Evolutionary conservation across 2,329 filamentous ascomycete species (phyloP), one percentile per base, ranked within the genome.

Genomic region (Aspergillus aculeatus): DNA sequence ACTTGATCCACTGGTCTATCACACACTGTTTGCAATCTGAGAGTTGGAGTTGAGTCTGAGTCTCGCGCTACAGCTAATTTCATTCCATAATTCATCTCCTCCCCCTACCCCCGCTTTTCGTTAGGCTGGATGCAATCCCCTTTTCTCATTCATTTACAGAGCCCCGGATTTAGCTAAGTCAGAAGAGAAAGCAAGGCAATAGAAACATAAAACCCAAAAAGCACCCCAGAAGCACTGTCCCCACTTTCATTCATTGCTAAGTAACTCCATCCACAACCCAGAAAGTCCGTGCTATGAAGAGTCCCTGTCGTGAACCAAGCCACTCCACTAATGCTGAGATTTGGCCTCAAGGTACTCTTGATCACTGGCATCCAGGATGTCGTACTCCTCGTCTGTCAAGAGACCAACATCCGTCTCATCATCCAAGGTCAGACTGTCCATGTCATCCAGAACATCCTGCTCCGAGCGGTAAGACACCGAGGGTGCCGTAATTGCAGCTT

Each of bases 341-440:
- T 68, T 67, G 24, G 70, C 85, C 62, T 83, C 82, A 54, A 86
- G 75, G 66, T 84, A 89, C 74, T 98, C 94, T 75, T 96, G 91
- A 67, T 98, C 94, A 60, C 91, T 96, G 48, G 92, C 94, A 79
- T 97, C 92, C 50, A 98, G 86, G 66, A 98, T 93, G 71, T 99
- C 95, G 75, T 98, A 99, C 79, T 99, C 95, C 75, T 98, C 95
- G 65, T 99, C 95, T 0, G 95, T 98, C 82, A 96, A 79, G 82
- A 96, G 97, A 12, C 89, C 90, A 61, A 90, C 86, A n/a, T 82
- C 80, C 23, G 74, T 78, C 6, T 74, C 72, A 12, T 76, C 73
- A 56, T 80, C 80, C 47, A 82, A 69, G 21, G 83, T 81, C 59
- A 87, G 78, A 64, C 82, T 85, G 66, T 85, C 84, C 54, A 83